These are phyloP conservation scores for Mycena epipterygia DNA, from an alignment of 768 basidiomycete species.

Conservation along the genomic window DNA sequence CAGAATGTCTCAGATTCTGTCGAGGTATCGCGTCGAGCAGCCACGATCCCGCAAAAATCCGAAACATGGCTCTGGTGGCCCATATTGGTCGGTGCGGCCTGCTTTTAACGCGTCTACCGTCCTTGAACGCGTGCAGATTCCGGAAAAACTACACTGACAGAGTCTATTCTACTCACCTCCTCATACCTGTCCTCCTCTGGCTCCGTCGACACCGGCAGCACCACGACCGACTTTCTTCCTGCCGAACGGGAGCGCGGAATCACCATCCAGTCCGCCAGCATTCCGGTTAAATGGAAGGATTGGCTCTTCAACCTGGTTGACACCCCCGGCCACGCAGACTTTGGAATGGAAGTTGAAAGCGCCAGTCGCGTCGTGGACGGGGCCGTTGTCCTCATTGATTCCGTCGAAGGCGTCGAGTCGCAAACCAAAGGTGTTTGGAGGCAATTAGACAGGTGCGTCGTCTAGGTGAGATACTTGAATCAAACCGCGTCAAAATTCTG, in stretches of 20 bases:
- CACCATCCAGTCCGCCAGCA: slow-evolving; percentile 93
- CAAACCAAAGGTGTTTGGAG: slow-evolving; percentile 93
- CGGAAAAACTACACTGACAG: slow-evolving; percentile 90
- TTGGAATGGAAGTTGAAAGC: slow-evolving; percentile 97
- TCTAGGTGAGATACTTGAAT: slow-evolving; percentile 47
- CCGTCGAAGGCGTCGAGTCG: slow-evolving; percentile 92
- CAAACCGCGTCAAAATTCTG: slow-evolving; percentile 16
- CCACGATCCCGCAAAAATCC: slow-evolving; percentile 60
- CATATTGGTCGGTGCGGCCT: slow-evolving; percentile 76
- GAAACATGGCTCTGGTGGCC: slow-evolving; percentile 91
- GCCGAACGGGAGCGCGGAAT: slow-evolving; percentile 93
- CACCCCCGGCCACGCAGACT: slow-evolving; percentile 94
- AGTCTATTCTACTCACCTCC: slow-evolving; percentile 86
- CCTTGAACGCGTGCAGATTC: slow-evolving; percentile 68
- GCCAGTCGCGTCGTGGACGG: slow-evolving; percentile 93
- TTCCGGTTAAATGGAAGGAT: slow-evolving; percentile 87
- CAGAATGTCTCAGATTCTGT: slow-evolving; percentile 10
- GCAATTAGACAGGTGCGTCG: slow-evolving; percentile 82
- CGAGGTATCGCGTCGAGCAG: slow-evolving; percentile 43
- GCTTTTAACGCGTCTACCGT: slow-evolving; percentile 10
- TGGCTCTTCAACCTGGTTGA: slow-evolving; percentile 92
- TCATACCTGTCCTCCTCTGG: slow-evolving; percentile 81
- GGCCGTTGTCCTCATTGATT: slow-evolving; percentile 89
- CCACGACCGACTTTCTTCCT: slow-evolving; percentile 91
- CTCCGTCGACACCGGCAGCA: slow-evolving; percentile 91